Percentiles rank a stretch among this genome's conserved stretches.
Evolutionary conservation across 2,329 filamentous ascomycete species (phyloP).

Genomic region (Aspergillus vadensis): DNA sequence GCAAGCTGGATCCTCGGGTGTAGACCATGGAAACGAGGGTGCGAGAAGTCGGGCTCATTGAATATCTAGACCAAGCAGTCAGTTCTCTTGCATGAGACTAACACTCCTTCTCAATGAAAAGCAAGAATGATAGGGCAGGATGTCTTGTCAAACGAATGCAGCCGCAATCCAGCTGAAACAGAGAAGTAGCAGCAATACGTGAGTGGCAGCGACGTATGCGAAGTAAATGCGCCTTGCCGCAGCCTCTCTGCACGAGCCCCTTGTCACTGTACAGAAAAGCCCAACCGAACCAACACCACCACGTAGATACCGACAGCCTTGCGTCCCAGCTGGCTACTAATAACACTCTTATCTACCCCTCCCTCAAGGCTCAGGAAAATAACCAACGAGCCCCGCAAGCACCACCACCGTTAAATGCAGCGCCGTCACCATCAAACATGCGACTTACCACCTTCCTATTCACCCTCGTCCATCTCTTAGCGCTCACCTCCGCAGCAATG

Average conservation of each 20-base stretch:
- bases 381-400: not conserved
- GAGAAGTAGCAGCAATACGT: not conserved
- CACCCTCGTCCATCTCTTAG: not conserved
- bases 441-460: not conserved
- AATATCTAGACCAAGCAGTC: not conserved
- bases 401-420: too few relatives aligned
- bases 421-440: not conserved
- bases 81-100: constrained; percentile 11
- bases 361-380: not conserved
- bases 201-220: not conserved
- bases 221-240: not conserved
- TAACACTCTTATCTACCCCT: not conserved
- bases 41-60: not conserved
- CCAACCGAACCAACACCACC: not conserved
- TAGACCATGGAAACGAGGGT: constrained; percentile 17
- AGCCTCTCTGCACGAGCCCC: not conserved
- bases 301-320: not conserved
- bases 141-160: not conserved
- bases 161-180: not conserved
- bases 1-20: constrained; percentile 29
- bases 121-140: not conserved
- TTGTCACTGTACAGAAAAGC: not conserved
- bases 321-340: not conserved
- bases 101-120: not conserved
- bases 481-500: not conserved